phyloP scores from a whole-genome alignment of 139 green algal species.

The Picocystis salinarum region DNA sequence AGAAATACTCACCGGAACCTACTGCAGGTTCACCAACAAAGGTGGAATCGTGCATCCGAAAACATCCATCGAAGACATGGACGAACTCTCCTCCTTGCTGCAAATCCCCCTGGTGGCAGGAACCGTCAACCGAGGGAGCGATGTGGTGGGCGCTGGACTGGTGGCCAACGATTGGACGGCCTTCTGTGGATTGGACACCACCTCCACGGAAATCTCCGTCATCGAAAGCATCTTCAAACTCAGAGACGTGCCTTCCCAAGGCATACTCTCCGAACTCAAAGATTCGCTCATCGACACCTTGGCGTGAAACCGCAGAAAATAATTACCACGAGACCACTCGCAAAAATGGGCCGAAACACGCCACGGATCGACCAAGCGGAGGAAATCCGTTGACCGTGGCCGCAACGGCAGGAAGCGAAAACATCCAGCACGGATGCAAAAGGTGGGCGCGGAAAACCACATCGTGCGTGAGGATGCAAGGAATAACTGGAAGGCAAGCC shows the following conservation, averaged over 20 bases:
- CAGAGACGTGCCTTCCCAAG: slow-evolving; percentile 46
- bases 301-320: no score
- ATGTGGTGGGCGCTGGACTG: slow-evolving; percentile 75
- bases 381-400: no score
- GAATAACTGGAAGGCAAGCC: no score
- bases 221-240: slow-evolving; percentile 91
- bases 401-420: no score
- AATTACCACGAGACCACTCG: no score
- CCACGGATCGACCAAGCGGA: no score
- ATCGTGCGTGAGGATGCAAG: no score
- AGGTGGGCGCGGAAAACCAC: no score
- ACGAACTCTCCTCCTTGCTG: slow-evolving; percentile 87
- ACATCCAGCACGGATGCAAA: no score
- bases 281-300: slow-evolving; percentile 75
- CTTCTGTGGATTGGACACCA: slow-evolving; percentile 93
- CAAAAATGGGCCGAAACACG: no score
- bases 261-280: slow-evolving; percentile 79
- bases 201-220: slow-evolving; percentile 82
- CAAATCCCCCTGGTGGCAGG: slow-evolving; percentile 91
- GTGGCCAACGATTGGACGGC: slow-evolving; percentile 91
- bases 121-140: slow-evolving; percentile 85
- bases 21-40: slow-evolving; percentile 85
- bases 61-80: slow-evolving; percentile 90
- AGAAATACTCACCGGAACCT: slow-evolving; percentile 87
- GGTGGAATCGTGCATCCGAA: slow-evolving; percentile 82